Percentiles rank a stretch among this genome's conserved stretches.
phyloP scores from a whole-genome alignment of 2,329 filamentous ascomycete genomes.

The Fusarium nematophilum region DNA sequence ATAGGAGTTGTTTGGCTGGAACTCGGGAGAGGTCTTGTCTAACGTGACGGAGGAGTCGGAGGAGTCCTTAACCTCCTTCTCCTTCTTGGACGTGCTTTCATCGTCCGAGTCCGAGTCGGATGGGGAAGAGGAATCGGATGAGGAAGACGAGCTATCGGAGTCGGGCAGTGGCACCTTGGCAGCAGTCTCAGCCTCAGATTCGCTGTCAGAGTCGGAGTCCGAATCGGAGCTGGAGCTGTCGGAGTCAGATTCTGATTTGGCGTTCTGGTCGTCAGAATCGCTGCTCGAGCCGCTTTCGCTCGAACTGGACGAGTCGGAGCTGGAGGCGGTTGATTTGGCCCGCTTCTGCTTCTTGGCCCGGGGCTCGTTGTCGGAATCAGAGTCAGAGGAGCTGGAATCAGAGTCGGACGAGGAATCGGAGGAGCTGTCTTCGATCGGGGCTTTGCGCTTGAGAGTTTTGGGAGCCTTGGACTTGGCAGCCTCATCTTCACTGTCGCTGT shows the following conservation, averaged over 20 bases:
- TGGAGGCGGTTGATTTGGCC: conserved; percentile 32
- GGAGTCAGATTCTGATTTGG: conserved; percentile 51
- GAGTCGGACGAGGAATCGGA: conserved; percentile 54
- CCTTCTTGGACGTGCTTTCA: conserved; percentile 38
- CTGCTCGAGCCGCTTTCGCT: conserved; percentile 44
- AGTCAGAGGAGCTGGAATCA: conserved; percentile 42
- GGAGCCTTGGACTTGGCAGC: conserved; percentile 34
- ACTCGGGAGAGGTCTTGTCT: conserved; percentile 59
- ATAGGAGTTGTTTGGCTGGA: conserved; percentile 49
- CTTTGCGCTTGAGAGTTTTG: conserved; percentile 56
- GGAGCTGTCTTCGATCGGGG: conserved; percentile 47
- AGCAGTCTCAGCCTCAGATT: conserved; percentile 51
- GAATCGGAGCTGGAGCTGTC: conserved; percentile 47
- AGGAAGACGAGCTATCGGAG: conserved; percentile 51
- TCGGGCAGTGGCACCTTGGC: conserved; percentile 57
- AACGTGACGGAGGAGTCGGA: conserved; percentile 64
- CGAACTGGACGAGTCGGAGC: conserved; percentile 46
- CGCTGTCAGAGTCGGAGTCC: conserved; percentile 48
- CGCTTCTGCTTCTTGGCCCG: conserved; percentile 64
- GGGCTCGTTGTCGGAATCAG: conserved; percentile 56
- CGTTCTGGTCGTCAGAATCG: conserved; percentile 49
- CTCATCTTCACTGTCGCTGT: conserved; percentile 41
- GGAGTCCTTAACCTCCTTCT: conserved; percentile 43
- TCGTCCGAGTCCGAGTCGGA: conserved; percentile 51
- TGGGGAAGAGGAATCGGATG: conserved; percentile 49